Percentiles rank a stretch among this genome's conserved stretches.
phyloP scores from a whole-genome alignment of 1,284 basidiomycete species.

The Austroboletus rostrupii region DNA sequence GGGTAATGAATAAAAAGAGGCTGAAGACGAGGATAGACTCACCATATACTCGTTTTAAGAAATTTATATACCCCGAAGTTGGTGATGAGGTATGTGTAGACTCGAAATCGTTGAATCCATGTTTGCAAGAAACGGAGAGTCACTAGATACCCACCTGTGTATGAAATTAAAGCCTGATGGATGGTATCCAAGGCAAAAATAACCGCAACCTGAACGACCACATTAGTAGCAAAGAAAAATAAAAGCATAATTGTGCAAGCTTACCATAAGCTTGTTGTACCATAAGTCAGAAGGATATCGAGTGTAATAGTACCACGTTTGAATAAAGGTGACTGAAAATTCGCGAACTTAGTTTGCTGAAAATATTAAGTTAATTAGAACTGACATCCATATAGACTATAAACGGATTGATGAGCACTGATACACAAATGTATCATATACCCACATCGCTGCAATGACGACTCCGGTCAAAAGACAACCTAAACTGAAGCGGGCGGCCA shows the following conservation, averaged over 20 bases:
- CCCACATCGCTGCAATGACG: neutral
- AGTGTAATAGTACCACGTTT: constrained; percentile 53
- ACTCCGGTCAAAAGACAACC: neutral
- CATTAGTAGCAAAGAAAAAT: neutral
- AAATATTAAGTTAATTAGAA: neutral
- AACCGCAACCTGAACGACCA: constrained; percentile 37
- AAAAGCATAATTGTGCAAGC: neutral
- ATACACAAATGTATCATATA: neutral
- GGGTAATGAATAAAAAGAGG: neutral
- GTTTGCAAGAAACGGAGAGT: neutral
- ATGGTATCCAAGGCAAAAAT: constrained; percentile 49
- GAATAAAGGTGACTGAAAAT: constrained; percentile 47
- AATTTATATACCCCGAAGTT: constrained; percentile 39
- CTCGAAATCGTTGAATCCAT: constrained; percentile 26
- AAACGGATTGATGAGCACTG: neutral
- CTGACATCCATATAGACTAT: constrained; percentile 52
- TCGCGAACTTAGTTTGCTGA: neutral
- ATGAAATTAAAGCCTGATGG: constrained; percentile 54
- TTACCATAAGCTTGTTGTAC: constrained; percentile 42
- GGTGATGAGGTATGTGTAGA: constrained; percentile 52
- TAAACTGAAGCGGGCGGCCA: neutral
- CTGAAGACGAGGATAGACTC: constrained; percentile 10
- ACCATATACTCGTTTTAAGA: constrained; percentile 45
- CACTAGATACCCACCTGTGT: constrained; percentile 37
- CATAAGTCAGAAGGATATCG: constrained; percentile 46